A percentile compares a stretch with the other conserved stretches of the same genome.
Conservation (phyloP, 2,329 filamentous ascomycete genomes). For the Zarea fungicola region DNA sequence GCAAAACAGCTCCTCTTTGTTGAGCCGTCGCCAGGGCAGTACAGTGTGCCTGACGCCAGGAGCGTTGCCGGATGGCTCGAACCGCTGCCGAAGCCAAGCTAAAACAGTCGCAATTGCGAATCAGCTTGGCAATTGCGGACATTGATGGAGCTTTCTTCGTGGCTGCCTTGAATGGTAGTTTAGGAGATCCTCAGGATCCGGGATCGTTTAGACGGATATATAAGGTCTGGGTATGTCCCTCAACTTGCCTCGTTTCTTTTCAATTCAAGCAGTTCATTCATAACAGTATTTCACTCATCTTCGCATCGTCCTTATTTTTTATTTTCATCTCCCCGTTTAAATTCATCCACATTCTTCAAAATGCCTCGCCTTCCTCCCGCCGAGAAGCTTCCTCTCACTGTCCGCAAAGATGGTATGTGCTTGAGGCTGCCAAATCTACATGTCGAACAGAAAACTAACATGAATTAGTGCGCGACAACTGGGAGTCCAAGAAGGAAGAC, state of each 20-base stretch:
- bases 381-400: constrained; percentile 45
- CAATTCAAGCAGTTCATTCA: too few relatives aligned
- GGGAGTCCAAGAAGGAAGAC: constrained; percentile 41
- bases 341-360: background rate
- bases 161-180: background rate
- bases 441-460: background rate
- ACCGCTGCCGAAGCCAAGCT: background rate
- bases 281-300: too few relatives aligned
- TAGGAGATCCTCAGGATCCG: too few relatives aligned
- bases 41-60: background rate
- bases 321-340: background rate
- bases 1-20: background rate
- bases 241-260: background rate
- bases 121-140: background rate
- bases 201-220: too few relatives aligned
- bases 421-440: too few relatives aligned
- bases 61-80: too few relatives aligned
- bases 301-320: too few relatives aligned
- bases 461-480: constrained; percentile 45
- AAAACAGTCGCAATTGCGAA: background rate
- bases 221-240: too few relatives aligned
- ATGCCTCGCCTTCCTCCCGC: constrained; percentile 34
- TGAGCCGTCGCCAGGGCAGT: background rate
- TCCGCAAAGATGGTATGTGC: constrained; percentile 46
- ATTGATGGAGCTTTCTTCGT: background rate